Conservation (phyloP, 2,329 filamentous ascomycete species). For the Fusarium albosuccineum region DNA sequence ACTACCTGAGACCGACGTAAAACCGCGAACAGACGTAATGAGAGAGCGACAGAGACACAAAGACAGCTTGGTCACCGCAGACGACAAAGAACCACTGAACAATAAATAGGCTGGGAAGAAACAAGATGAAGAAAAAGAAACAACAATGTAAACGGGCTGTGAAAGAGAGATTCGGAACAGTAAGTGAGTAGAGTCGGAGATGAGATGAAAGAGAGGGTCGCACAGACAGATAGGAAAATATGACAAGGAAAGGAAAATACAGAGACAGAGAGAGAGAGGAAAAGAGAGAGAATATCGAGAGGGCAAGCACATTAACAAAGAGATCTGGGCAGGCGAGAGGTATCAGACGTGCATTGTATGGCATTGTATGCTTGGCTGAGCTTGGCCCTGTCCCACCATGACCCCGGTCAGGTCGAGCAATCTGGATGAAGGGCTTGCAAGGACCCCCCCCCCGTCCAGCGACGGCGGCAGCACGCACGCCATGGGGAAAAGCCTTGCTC, state of each 20-base stretch:
- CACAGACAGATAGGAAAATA: conserved; percentile 27
- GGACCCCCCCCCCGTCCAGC: neutral
- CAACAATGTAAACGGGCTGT: conserved; percentile 3
- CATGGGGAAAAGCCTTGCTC: neutral
- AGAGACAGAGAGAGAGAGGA: neutral
- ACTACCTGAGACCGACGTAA: conserved; percentile 21
- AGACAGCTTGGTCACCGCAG: conserved; percentile 22
- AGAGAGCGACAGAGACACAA: conserved; percentile 3
- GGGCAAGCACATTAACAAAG: neutral
- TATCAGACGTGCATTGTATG: too few species aligned
- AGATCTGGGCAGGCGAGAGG: too few species aligned
- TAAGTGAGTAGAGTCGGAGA: conserved; percentile 17
- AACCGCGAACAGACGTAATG: conserved; percentile 8
- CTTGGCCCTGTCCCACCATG: conserved; percentile 4
- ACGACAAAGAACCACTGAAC: conserved; percentile 19
- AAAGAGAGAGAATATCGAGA: conserved; percentile 24
- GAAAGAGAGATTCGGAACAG: conserved; percentile 28
- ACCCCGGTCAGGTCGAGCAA: neutral
- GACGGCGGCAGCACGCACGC: conserved; percentile 18
- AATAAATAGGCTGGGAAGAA: conserved; percentile 35
- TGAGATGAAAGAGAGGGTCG: conserved; percentile 2
- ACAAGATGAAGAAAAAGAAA: conserved; percentile 4
- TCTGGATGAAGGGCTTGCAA: too few species aligned
- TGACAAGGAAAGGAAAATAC: conserved; percentile 16
- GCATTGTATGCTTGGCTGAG: neutral